A percentile compares a stretch with the other conserved stretches of the same genome.
Conservation (phyloP, 1,284 basidiomycete species). For the Pholiota adiposa region DNA sequence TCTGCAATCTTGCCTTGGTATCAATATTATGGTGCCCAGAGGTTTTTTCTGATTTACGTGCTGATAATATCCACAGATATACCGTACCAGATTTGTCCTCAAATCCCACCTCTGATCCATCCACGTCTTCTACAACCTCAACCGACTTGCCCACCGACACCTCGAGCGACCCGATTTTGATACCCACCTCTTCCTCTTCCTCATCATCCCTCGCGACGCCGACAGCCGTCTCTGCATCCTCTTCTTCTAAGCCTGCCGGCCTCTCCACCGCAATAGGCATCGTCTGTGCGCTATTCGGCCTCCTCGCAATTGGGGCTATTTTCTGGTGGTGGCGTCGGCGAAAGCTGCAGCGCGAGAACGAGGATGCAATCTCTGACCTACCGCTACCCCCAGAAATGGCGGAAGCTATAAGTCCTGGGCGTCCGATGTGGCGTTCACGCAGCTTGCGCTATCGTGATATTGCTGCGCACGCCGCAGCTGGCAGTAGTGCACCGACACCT, state of each 20-base stretch:
- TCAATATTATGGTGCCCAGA: too few species aligned
- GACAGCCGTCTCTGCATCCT: slow-evolving; percentile 3
- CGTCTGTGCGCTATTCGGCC: slow-evolving; percentile 25
- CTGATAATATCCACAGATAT: slow-evolving; percentile 14
- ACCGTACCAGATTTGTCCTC: slow-evolving; percentile 16
- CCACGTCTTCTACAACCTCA: slow-evolving; percentile 4
- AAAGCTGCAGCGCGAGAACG: slow-evolving; percentile 16
- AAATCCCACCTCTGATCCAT: slow-evolving; percentile 6
- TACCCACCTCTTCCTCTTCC: slow-evolving; percentile 2
- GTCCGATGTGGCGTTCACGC: slow-evolving; percentile 3
- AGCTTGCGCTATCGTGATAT: slow-evolving; percentile 8
- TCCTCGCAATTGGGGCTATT: slow-evolving; percentile 17
- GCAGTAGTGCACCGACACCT: background rate
- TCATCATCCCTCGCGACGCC: background rate
- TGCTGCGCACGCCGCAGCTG: background rate
- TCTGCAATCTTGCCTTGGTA: too few species aligned
- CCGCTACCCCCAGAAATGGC: slow-evolving; percentile 2
- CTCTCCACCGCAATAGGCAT: slow-evolving; percentile 26
- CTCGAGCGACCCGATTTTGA: slow-evolving; percentile 6
- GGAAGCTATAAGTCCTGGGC: background rate
- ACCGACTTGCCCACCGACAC: slow-evolving; percentile 8
- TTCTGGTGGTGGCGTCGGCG: slow-evolving; percentile 26
- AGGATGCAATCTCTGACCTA: background rate
- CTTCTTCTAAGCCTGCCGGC: slow-evolving; percentile 17
- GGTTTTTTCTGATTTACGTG: background rate